Evolutionary conservation across 2,329 filamentous ascomycete genomes (phyloP), one percentile per base, ranked within the genome.

Genomic region (Gremmenia infestans): DNA sequence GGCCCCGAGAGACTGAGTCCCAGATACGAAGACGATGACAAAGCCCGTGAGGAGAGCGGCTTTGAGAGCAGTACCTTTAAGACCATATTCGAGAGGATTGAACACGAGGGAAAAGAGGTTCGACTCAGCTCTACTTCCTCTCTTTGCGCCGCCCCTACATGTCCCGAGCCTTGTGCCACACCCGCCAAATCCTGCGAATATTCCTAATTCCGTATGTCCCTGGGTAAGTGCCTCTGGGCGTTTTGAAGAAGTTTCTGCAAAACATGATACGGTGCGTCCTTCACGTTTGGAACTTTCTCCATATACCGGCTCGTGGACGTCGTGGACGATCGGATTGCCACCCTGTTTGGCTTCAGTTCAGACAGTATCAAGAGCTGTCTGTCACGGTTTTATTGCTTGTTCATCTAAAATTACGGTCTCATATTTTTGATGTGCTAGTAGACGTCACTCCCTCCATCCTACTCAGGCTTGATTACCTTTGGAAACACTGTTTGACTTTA

Each of bases 1-100:
- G 93, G 94, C 52, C 92, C 93, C 6, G 94, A 99, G 75, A 82
- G 90, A 65, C 80, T 97, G 65, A 86, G 88, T 67, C 76, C 82
- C 52, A 84, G 94, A 66, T 99, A 90, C 70, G 86, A 86, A 68
- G 71, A 87, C 46, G 89, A 96, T 62, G 72, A 73, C 51, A 72
- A 73, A 42, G 72, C 73, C 36, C 77, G 85, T 56, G 67, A 76
- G 54, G 73, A 80, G 65, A 88, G 83, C 62, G 88, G 88, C 53
- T 90, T 89, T 66, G 73, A 78, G 45, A 71, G 86, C 50, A 85
- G 82, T 63, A 94, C 89, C 2, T 95, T 85, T 73, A 81, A 82
- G 66, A 86, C 87, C 60, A 86, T 97, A 60, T 80, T 97, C 65
- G 85, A 93, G 66, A 78, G 81, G 61, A 83, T 97, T 63, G 83